Evolutionary conservation across 108 stramenopile species (phyloP).

Genomic region (Cyclostephanos tholiformis): DNA sequence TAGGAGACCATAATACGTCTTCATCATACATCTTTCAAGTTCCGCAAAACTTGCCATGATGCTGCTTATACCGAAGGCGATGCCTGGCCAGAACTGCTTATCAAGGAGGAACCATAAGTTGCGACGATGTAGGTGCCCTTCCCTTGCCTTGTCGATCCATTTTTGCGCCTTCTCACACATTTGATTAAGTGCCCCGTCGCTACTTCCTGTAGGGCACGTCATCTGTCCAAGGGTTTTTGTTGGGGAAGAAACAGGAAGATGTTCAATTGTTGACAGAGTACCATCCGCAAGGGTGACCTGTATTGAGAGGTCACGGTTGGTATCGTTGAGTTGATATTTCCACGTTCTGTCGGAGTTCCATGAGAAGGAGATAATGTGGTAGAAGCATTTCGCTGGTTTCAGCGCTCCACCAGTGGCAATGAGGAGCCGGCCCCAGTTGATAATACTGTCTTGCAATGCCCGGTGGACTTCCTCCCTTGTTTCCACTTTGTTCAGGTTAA

Average conservation of each 20-base stretch:
- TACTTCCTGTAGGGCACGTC: slow-evolving; percentile 6
- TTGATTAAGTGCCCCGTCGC: background rate
- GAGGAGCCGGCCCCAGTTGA: background rate
- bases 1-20: slow-evolving; percentile 3
- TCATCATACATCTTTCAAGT: background rate
- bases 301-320: background rate
- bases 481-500: background rate
- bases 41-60: background rate
- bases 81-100: slow-evolving; percentile 15
- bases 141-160: slow-evolving; percentile 16
- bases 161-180: slow-evolving; percentile 20
- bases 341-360: background rate
- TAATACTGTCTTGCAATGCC: background rate
- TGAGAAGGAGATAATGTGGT: background rate
- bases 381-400: slow-evolving; percentile 3
- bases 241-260: background rate
- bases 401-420: slow-evolving; percentile 1
- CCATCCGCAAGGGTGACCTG: background rate
- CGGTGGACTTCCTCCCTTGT: background rate
- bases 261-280: slow-evolving; percentile 1
- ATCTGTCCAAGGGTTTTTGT: slow-evolving; percentile 17
- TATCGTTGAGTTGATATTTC: background rate
- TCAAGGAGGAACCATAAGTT: slow-evolving; percentile 9
- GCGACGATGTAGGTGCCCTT: slow-evolving; percentile 1
- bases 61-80: slow-evolving; percentile 16